Evolutionary conservation across 495 filamentous ascomycete genomes (phyloP).

Genomic region (Hapsidospora chrysogenum): DNA sequence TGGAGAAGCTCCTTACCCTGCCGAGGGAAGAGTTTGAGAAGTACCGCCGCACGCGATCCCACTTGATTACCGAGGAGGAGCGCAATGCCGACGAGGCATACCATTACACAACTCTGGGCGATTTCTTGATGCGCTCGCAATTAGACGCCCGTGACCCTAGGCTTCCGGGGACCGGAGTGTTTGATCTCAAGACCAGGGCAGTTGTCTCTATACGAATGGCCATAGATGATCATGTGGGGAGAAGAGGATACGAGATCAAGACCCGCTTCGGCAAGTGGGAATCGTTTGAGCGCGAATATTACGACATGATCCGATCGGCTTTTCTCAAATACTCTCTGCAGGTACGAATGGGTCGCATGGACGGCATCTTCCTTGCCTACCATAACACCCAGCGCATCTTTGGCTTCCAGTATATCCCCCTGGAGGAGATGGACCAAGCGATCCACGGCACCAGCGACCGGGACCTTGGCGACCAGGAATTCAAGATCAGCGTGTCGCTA

Average conservation of each 20-base stretch:
- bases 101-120: constrained; percentile 76
- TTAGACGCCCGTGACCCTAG: constrained; percentile 80
- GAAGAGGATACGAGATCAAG: constrained; percentile 77
- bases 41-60: constrained; percentile 50
- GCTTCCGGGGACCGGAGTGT: constrained; percentile 84
- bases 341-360: constrained; percentile 92
- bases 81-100: constrained; percentile 53
- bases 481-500: constrained; percentile 58
- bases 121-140: constrained; percentile 92
- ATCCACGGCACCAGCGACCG: constrained; percentile 57
- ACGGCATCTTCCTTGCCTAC: constrained; percentile 95
- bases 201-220: constrained; percentile 86
- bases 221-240: constrained; percentile 48
- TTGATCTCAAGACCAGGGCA: constrained; percentile 90
- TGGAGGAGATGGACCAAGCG: constrained; percentile 72
- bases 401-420: constrained; percentile 85
- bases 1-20: constrained; percentile 91
- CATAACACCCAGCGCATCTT: constrained; percentile 94
- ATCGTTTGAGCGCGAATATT: constrained; percentile 90
- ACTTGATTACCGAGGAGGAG: constrained; percentile 48
- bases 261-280: constrained; percentile 56
- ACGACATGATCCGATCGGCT: constrained; percentile 86
- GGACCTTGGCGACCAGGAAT: constrained; percentile 69
- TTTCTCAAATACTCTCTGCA: constrained; percentile 97
- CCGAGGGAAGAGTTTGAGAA: constrained; percentile 66